Evolutionary conservation across 225 moss, liverwort and hornwort species (phyloP), one percentile per base, ranked within the genome.

Genomic region (Sphagnum tenellum): DNA sequence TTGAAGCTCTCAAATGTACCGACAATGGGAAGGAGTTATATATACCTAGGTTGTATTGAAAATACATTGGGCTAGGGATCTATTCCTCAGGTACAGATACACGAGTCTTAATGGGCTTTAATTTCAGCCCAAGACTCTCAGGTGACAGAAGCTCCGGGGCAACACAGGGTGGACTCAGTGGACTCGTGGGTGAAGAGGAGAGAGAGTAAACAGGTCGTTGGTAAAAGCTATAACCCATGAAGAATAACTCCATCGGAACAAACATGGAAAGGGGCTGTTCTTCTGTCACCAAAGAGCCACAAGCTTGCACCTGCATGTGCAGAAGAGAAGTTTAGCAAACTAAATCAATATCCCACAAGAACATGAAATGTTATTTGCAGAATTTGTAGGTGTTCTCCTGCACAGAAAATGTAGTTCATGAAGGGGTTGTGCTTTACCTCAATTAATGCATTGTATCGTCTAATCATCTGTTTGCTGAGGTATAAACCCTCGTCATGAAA

Each of bases 61-160:
- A 52, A 29, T 29, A 29, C 0, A 29, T 29, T 29, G 29, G 29
- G 29, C 29, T 29, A 29, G 29, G 52, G 52, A 52, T 59, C 61
- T 61, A 59, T 12, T 77, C 75, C 61, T 73, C 80, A 5, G 57
- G 55, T 47, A 77, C 53, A 4, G 77, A 10, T 50, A 89, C 70
- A 9, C 83, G 75, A 60, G 92, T 98, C 65, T 92, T 92, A 12
- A 90, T 92, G 47, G 92, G 92, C 78, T 98, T 98, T 48, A 98
- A 67, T 68, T 90, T 92, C 44, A 98, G 68, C 11, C 89, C 90
- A 6, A 92, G 71, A 48, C 90, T 92, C 74, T 92, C 87, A 1
- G 85, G 85, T 47, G 92, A 98, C 49, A 98, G 75, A 4, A 98
- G 76, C 66, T 92, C 82, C 44, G 77, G 83, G 12, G 90, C 71